Evolutionary conservation across 352 stramenopile species (phyloP).

Genomic region (Pseudoperonospora humuli): DNA sequence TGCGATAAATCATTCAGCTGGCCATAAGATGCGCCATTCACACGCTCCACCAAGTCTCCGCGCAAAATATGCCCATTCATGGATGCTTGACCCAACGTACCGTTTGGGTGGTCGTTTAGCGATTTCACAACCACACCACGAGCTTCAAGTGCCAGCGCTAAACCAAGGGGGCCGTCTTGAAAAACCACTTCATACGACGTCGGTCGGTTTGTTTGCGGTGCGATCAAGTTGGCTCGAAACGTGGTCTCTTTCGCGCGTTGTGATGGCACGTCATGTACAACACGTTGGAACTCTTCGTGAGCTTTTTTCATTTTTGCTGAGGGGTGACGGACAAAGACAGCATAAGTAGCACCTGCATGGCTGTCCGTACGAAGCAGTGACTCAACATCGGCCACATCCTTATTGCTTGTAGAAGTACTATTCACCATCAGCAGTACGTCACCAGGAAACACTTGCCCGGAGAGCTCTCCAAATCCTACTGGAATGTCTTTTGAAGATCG

Average conservation of each 20-base stretch:
- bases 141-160: slow-evolving; percentile 63
- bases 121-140: slow-evolving; percentile 71
- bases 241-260: slow-evolving; percentile 25
- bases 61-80: slow-evolving; percentile 45
- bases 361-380: slow-evolving; percentile 23
- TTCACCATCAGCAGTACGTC: slow-evolving; percentile 60
- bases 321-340: slow-evolving; percentile 32
- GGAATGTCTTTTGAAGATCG: slow-evolving; percentile 12
- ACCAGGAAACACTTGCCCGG: slow-evolving; percentile 53
- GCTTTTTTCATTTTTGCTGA: slow-evolving; percentile 33
- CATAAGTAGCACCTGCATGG: slow-evolving; percentile 21
- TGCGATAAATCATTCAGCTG: slow-evolving; percentile 64
- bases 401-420: slow-evolving; percentile 15
- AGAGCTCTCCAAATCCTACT: slow-evolving; percentile 47
- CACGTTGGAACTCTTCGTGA: slow-evolving; percentile 20
- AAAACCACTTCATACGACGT: slow-evolving; percentile 60
- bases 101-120: slow-evolving; percentile 59
- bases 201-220: slow-evolving; percentile 3
- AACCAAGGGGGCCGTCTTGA: slow-evolving; percentile 54
- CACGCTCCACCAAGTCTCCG: slow-evolving; percentile 66
- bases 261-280: slow-evolving; percentile 18
- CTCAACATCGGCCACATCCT: slow-evolving; percentile 33
- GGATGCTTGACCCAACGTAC: slow-evolving; percentile 63
- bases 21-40: slow-evolving; percentile 63
- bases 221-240: slow-evolving; percentile 19